Evolutionary conservation across 2,329 filamentous ascomycete genomes (phyloP), one percentile per base, ranked within the genome.

Genomic region (Colletotrichum lentis): DNA sequence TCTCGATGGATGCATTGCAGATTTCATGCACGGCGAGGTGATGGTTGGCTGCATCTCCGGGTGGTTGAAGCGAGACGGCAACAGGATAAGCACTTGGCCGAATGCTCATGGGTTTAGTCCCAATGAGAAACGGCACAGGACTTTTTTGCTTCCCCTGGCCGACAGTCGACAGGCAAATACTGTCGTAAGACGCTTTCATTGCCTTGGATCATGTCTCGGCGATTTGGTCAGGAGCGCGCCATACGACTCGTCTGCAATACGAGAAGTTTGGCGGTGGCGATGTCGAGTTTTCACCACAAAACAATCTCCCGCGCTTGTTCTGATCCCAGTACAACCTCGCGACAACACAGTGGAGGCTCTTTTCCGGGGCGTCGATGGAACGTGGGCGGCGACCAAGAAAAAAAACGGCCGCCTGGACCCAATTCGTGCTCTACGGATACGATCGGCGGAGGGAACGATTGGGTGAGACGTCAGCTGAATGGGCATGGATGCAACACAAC

Each of bases 21-120:
- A 61, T 68, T 54, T 46, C 62, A 65, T 65, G 65, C 65, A 68
- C 46, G 62, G 41, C 44, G 54, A 56, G 53, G 64, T 60, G 50
- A 65, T 65, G 55, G 37, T 18, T 27, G 54, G 27, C 62, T 56
- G 50, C 62, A 65, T 49, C 50, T 65, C 43, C 44, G 56, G 50
- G 55, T 65, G 44, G 55, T 68, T 39, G 64, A 52, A 56, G 54
- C 53, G 43, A 52, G 43, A 68, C 62, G 62, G 39, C 50, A 39
- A 46, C 27, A 18, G 43, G 49, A 57, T 68, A 60, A 68, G 62
- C 66, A 68, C 62, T 60, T 59, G 66, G 41, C 31, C 55, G 27
- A 60, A 27, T 35, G n/a, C n/a, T 22, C 47, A 53, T 54, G 43
- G 43, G 35, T 22, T 22, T 52, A n/a, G 35, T n/a, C 20, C 24